Percentiles rank a stretch among this genome's conserved stretches.
Evolutionary conservation across 2,329 filamentous ascomycete species (phyloP).

Genomic region (Botryosphaeria agaves): DNA sequence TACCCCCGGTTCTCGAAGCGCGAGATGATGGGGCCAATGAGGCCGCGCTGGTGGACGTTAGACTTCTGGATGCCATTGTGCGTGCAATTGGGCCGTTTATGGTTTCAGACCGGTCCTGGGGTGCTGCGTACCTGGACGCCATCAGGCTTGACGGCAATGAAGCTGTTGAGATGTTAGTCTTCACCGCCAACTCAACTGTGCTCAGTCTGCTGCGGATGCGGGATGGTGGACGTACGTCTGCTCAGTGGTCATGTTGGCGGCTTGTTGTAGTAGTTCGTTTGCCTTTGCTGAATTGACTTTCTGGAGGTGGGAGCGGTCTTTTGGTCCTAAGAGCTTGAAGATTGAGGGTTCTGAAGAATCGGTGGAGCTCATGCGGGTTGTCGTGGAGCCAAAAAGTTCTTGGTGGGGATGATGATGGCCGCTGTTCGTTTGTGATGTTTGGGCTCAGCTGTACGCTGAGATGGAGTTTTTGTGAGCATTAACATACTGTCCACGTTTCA

Average conservation of each 20-base stretch:
- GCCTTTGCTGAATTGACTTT: slow-evolving; percentile 14
- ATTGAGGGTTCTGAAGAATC: slow-evolving; percentile 20
- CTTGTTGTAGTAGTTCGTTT: slow-evolving; percentile 10
- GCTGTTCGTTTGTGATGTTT: no score
- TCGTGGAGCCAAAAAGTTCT: no score
- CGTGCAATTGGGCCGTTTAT: no score
- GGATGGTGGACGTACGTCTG: slow-evolving; percentile 77
- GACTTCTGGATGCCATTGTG: slow-evolving; percentile 7
- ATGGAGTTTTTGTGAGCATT: no score
- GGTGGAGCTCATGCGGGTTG: no score
- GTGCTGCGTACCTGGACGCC: slow-evolving; percentile 91
- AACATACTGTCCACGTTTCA: no score
- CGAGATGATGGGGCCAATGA: slow-evolving; percentile 91
- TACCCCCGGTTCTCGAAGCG: slow-evolving; percentile 95
- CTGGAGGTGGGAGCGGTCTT: slow-evolving; percentile 27
- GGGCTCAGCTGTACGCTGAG: no score
- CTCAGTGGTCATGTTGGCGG: slow-evolving; percentile 44
- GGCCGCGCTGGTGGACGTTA: slow-evolving; percentile 54
- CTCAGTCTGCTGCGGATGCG: no score
- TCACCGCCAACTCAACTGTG: slow-evolving; percentile 14
- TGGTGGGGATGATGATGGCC: no score
- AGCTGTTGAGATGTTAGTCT: slow-evolving; percentile 40
- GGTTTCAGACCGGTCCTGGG: no score
- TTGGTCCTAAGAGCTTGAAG: slow-evolving; percentile 28
- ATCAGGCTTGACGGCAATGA: slow-evolving; percentile 99